phyloP scores from a whole-genome alignment of 2,329 filamentous ascomycete species.

The Orbilia ellipsospora region DNA sequence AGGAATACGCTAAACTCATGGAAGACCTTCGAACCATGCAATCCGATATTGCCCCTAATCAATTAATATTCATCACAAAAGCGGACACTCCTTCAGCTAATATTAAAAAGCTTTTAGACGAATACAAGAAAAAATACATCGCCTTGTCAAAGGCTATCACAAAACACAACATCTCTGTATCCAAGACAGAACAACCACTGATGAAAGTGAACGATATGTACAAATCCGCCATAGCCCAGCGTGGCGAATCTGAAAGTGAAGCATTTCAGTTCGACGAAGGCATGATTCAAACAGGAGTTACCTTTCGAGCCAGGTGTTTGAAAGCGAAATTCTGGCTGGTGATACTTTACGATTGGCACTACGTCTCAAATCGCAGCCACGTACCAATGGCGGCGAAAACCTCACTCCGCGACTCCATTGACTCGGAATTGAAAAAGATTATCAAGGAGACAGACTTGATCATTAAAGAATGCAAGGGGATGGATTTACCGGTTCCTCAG shows the following conservation, averaged over 20 bases:
- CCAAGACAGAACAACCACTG: slow-evolving; percentile 37
- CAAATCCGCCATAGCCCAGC: slow-evolving; percentile 21
- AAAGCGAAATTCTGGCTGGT: slow-evolving; percentile 19
- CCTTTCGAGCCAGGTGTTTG: slow-evolving; percentile 29
- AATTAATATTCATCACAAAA: neutral
- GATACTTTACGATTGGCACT: slow-evolving; percentile 27
- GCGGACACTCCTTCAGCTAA: neutral
- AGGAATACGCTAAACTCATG: slow-evolving; percentile 30
- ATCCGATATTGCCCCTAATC: slow-evolving; percentile 7
- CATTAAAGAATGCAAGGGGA: slow-evolving; percentile 14
- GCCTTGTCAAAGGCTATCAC: slow-evolving; percentile 1
- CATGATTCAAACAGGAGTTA: slow-evolving; percentile 38
- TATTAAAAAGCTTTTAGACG: neutral
- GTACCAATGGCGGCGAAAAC: neutral
- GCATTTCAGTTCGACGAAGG: slow-evolving; percentile 32
- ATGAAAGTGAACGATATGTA: slow-evolving; percentile 41
- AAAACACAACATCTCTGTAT: slow-evolving; percentile 26
- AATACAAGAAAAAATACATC: neutral
- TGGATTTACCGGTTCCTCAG: slow-evolving; percentile 9
- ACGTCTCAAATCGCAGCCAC: neutral
- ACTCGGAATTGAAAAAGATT: neutral
- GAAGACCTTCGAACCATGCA: slow-evolving; percentile 4
- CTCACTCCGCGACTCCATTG: slow-evolving; percentile 21
- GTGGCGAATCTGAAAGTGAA: neutral
- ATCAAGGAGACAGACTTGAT: slow-evolving; percentile 2